Evolutionary conservation across 441 rosid genomes (phyloP).

Genomic region (Populus hybrid): DNA sequence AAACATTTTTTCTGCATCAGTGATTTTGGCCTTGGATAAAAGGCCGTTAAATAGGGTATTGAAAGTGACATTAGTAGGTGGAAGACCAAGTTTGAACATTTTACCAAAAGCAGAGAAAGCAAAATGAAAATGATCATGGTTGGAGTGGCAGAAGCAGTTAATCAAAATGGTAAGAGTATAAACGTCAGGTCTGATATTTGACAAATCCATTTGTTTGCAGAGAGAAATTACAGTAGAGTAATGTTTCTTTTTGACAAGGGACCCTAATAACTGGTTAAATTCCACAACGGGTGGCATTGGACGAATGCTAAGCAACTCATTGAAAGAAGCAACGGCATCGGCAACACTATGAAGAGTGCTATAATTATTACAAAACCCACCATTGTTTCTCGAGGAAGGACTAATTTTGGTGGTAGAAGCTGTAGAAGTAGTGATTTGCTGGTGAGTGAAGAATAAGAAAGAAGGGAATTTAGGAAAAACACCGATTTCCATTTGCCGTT

Average conservation of each 20-base stretch:
- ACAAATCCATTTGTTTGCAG: neutral
- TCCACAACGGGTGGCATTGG: neutral
- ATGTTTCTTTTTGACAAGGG: neutral
- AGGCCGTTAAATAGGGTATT: neutral
- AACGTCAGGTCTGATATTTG: neutral
- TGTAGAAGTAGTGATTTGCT: too few species aligned
- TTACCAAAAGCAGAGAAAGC: slow-evolving; percentile 5
- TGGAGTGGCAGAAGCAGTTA: neutral
- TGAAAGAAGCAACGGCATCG: neutral
- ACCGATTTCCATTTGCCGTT: neutral
- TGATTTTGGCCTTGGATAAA: neutral
- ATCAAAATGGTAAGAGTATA: neutral
- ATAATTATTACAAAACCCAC: neutral
- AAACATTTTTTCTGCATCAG: neutral
- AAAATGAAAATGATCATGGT: neutral
- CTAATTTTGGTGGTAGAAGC: too few species aligned
- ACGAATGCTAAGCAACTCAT: neutral
- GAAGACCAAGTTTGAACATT: neutral
- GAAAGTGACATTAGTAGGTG: neutral
- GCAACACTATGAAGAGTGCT: neutral
- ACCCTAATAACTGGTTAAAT: neutral
- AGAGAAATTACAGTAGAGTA: neutral
- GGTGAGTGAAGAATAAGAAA: too few species aligned
- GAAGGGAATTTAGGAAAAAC: neutral
- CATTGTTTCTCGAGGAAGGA: too few species aligned